Percentiles rank a stretch among this genome's conserved stretches.
Evolutionary conservation across 2,329 filamentous ascomycete genomes (phyloP).

Genomic region (Amauroascus niger): DNA sequence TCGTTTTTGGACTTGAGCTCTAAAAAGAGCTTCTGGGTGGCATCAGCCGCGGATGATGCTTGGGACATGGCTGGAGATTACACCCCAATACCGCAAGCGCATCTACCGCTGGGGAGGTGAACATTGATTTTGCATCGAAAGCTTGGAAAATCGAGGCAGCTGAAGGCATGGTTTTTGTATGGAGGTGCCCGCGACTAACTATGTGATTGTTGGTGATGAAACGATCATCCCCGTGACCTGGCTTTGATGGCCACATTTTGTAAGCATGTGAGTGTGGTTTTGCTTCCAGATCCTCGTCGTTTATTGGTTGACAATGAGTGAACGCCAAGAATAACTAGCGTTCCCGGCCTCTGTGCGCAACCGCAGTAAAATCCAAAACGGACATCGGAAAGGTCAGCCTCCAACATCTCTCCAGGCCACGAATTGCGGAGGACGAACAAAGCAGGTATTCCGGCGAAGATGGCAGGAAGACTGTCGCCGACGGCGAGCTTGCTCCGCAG

Average conservation of each 20-base stretch:
- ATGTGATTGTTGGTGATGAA: neutral
- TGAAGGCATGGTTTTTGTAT: neutral
- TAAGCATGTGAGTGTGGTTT: neutral
- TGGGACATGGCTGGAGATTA: conserved; percentile 34
- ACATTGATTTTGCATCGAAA: conserved; percentile 10
- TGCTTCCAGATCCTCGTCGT: too few species aligned
- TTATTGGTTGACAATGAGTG: too few species aligned
- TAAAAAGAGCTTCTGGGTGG: conserved; percentile 47
- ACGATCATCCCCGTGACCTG: neutral
- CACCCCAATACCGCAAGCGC: conserved; percentile 8
- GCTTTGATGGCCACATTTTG: neutral
- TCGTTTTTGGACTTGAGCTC: conserved; percentile 51
- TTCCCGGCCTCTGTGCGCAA: neutral
- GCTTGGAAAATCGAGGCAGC: neutral
- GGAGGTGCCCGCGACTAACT: neutral
- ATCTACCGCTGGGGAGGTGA: conserved; percentile 6
- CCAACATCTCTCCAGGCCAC: neutral
- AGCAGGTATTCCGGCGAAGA: conserved; percentile 7
- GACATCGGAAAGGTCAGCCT: neutral
- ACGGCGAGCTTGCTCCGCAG: conserved; percentile 64
- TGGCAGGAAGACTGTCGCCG: conserved; percentile 44
- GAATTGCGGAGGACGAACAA: neutral
- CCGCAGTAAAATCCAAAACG: conserved; percentile 4
- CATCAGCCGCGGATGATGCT: conserved; percentile 39
- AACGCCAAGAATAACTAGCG: too few species aligned